Evolutionary conservation across 2,329 filamentous ascomycete species (phyloP).

Genomic region (Epichloe uncinata): DNA sequence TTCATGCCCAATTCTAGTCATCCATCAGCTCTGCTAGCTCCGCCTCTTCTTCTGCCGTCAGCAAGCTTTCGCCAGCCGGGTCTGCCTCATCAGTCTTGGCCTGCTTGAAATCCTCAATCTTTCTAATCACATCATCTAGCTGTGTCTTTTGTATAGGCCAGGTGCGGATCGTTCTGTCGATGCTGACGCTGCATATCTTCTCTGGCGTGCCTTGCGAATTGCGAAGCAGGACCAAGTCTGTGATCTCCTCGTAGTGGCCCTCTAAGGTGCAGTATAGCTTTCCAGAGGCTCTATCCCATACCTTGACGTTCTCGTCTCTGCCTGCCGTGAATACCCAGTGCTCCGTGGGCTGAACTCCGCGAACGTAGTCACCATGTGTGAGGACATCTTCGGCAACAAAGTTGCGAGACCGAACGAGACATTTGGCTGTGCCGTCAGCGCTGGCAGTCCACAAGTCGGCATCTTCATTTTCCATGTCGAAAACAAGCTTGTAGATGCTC

Average conservation of each 20-base stretch:
- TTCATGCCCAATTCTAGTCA: slow-evolving; percentile 26
- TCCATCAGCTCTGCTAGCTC: slow-evolving; percentile 88
- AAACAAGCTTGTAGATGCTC: slow-evolving; percentile 69
- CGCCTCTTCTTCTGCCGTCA: slow-evolving; percentile 85
- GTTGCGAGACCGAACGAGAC: slow-evolving; percentile 52
- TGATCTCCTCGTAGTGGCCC: slow-evolving; percentile 91
- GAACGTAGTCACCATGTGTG: slow-evolving; percentile 78
- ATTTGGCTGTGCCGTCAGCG: slow-evolving; percentile 78
- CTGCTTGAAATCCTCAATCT: slow-evolving; percentile 32
- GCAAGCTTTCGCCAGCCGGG: slow-evolving; percentile 31
- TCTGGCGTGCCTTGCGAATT: slow-evolving; percentile 22
- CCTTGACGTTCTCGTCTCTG: slow-evolving; percentile 77
- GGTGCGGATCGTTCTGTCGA: slow-evolving; percentile 75
- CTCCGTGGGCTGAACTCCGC: slow-evolving; percentile 62
- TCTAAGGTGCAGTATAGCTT: slow-evolving; percentile 60
- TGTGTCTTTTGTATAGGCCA: slow-evolving; percentile 61
- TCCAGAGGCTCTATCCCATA: slow-evolving; percentile 70
- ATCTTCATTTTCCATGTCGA: slow-evolving; percentile 47
- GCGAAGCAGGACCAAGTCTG: slow-evolving; percentile 54
- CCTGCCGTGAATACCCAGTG: slow-evolving; percentile 79
- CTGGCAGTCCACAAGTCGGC: slow-evolving; percentile 86
- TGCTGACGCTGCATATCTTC: slow-evolving; percentile 65
- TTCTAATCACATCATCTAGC: slow-evolving; percentile 35
- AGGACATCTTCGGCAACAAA: slow-evolving; percentile 64
- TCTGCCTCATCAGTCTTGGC: slow-evolving; percentile 30